Percentiles rank a stretch among this genome's conserved stretches.
Conservation (phyloP, 805 yeast genomes). For the Brettanomyces anomalus region DNA sequence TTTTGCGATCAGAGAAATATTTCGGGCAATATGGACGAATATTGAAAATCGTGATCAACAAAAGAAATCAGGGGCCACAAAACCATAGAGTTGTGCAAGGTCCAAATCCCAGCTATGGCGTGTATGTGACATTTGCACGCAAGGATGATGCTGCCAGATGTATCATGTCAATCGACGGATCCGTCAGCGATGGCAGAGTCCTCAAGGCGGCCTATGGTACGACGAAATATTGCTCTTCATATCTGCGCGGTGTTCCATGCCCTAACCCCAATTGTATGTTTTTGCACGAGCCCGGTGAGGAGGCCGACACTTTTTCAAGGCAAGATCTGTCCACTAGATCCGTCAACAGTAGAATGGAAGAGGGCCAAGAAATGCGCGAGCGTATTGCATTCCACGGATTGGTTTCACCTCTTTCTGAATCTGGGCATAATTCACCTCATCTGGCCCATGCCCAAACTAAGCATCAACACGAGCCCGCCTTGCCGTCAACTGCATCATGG, state of each 20-base stretch:
- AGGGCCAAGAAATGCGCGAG: conserved; percentile 7
- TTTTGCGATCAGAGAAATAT: conserved; percentile 81
- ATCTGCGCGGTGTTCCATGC: conserved; percentile 89
- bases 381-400: conserved; percentile 28
- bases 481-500: conserved; percentile 74
- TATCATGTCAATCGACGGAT: conserved; percentile 87
- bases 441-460: conserved; percentile 6
- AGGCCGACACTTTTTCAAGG: conserved; percentile 92
- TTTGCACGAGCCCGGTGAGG: conserved; percentile 98
- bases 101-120: conserved; percentile 77
- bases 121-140: conserved; percentile 84
- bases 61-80: conserved; percentile 46
- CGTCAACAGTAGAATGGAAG: conserved; percentile 35
- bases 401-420: conserved; percentile 21
- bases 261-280: conserved; percentile 99
- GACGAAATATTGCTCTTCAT: conserved; percentile 95
- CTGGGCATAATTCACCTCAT: conserved; percentile 10
- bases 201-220: conserved; percentile 97
- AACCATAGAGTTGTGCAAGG: conserved; percentile 21
- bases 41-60: conserved; percentile 86
- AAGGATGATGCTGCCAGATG: conserved; percentile 95
- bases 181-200: conserved; percentile 82
- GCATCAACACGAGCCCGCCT: conserved; percentile 18
- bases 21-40: conserved; percentile 99
- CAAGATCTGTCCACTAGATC: conserved; percentile 77